A percentile compares a stretch with the other conserved stretches of the same genome.
phyloP scores from a whole-genome alignment of 1,284 basidiomycete genomes.

The Austropuccinia psidii region DNA sequence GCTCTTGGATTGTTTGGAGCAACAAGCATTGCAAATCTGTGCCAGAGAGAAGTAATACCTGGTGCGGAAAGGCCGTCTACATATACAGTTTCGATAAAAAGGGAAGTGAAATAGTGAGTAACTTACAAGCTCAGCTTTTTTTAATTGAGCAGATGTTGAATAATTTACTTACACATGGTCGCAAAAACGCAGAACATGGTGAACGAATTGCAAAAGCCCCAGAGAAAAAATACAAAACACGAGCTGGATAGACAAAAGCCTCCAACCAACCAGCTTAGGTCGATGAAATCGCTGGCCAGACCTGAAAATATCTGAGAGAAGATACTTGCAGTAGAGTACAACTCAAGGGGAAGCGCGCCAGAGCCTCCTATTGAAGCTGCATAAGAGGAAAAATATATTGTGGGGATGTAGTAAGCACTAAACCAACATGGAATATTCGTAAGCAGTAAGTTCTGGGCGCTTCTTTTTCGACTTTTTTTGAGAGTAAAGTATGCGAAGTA shows the following conservation, averaged over 20 bases:
- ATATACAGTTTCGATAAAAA: too few relatives aligned
- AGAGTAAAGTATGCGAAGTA: too few relatives aligned
- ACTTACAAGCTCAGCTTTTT: background rate
- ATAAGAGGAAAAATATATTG: constrained; percentile 2
- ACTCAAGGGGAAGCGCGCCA: constrained; percentile 5
- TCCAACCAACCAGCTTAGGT: background rate
- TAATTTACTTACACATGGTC: constrained; percentile 6
- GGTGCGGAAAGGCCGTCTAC: constrained; percentile 13
- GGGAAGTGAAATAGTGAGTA: too few relatives aligned
- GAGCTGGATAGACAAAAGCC: constrained; percentile 2
- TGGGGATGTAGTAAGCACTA: constrained; percentile 12
- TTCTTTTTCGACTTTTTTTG: too few relatives aligned
- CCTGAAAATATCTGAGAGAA: constrained; percentile 1
- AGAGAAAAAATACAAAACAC: background rate
- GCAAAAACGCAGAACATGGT: constrained; percentile 17
- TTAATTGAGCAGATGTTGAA: background rate
- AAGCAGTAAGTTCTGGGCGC: too few relatives aligned
- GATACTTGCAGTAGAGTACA: constrained; percentile 6
- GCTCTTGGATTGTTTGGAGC: constrained; percentile 2
- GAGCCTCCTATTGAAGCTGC: constrained; percentile 8
- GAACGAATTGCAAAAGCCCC: constrained; percentile 10
- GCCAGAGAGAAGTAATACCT: background rate
- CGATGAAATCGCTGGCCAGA: constrained; percentile 12
- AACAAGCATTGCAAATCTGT: constrained; percentile 1
- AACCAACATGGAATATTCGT: background rate